Evolutionary conservation across 139 green algal species (phyloP), one percentile per base, ranked within the genome.

Genomic region (Tetradesmus obliquus): DNA sequence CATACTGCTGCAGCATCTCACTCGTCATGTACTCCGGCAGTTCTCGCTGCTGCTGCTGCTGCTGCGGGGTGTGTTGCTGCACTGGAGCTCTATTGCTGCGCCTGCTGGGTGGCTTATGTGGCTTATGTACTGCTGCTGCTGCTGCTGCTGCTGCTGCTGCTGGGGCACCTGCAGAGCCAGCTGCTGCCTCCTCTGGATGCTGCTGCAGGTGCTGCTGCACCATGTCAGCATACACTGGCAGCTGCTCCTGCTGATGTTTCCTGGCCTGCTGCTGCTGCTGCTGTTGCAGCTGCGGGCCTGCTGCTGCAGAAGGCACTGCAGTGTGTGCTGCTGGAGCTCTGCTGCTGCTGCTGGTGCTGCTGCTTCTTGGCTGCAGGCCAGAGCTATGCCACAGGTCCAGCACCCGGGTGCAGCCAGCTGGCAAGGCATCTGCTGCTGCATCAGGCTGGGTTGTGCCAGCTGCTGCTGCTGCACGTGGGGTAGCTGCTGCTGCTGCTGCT

Each of bases 1-100:
- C 84, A 60, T 88, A 88, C 84, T 79, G 58, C 58, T 88, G 84
- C 84, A 88, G 84, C 84, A 88, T 88, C 12, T 79, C 58, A 58
- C 58, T 22, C 32, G 84, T 88, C 60, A 79, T 79, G 24, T 88
- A 88, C 57, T 88, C 84, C 32, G 84, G 84, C 55, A 88, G 58
- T 1, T 13, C 20, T 4, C 22, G 57, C 22, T 55, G 17, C 24
- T 79, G 58, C 58, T 79, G 84, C 57, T 88, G 84, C 24, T 88
- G 84, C n/a, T 32, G 60, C 22, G 22, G 20, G 66, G 17, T 76
- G 66, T 13, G n/a, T 17, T 4, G 17, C 60, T 71, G 60, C 60
- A 71, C 32, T 45, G 10, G 17, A n/a, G 66, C 66, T 76, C 55
- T 87, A 19, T 54, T 19, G 17, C 17, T 53, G 82, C 84, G 15